A percentile compares a stretch with the other conserved stretches of the same genome.
Evolutionary conservation across 73 alveolate species (phyloP).

Genomic region (Uronychia binucleata): DNA sequence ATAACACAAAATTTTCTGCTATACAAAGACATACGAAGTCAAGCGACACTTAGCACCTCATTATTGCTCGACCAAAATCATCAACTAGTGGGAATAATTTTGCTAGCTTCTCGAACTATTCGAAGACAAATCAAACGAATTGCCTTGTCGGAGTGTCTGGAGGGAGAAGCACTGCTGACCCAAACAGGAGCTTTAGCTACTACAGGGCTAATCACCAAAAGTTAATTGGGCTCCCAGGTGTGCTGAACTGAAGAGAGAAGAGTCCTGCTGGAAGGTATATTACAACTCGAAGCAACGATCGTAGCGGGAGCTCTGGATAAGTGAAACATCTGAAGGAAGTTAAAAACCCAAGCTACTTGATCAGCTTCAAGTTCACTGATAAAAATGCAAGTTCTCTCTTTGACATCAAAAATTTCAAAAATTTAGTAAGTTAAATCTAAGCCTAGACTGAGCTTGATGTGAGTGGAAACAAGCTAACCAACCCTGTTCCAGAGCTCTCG

Average conservation of each 20-base stretch:
- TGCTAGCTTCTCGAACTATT: background rate
- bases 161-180: background rate
- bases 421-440: conserved; percentile 11
- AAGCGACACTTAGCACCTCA: no score
- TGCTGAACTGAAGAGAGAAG: background rate
- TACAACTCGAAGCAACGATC: background rate
- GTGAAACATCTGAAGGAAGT: background rate
- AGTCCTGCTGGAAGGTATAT: background rate
- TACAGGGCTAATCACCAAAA: background rate
- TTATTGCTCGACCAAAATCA: background rate
- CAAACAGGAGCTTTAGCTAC: background rate
- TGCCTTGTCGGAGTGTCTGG: background rate
- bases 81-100: background rate
- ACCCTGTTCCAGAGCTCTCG: conserved; percentile 10
- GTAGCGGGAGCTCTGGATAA: background rate
- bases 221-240: background rate
- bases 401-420: conserved; percentile 3
- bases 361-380: background rate
- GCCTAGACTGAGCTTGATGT: conserved; percentile 26
- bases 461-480: conserved; percentile 5
- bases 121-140: background rate
- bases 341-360: background rate
- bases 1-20: no score
- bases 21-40: no score
- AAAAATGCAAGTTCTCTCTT: background rate